Percentiles rank a stretch among this genome's conserved stretches.
Evolutionary conservation across 2,329 filamentous ascomycete species (phyloP).

Genomic region (Phialemonium atrogriseum): DNA sequence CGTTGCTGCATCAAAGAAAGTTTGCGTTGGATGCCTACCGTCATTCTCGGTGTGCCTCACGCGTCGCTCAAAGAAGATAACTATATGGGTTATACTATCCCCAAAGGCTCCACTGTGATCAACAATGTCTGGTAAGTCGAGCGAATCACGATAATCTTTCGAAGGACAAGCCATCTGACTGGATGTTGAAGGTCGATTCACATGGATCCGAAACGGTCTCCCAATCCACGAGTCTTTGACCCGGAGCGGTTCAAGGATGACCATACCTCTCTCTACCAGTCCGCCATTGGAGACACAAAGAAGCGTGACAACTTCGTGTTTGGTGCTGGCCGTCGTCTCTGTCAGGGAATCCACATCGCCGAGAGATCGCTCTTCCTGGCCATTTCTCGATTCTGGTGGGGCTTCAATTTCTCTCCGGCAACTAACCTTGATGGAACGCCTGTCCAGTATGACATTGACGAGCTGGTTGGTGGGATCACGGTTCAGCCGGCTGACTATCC

Average conservation of each 20-base stretch:
- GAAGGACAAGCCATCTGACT: background rate
- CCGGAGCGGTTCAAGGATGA: slow-evolving; percentile 24
- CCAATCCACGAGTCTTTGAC: slow-evolving; percentile 29
- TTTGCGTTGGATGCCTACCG: slow-evolving; percentile 31
- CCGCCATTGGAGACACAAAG: slow-evolving; percentile 11
- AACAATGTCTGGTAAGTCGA: slow-evolving; percentile 31
- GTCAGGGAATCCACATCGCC: slow-evolving; percentile 45
- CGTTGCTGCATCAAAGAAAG: slow-evolving; percentile 22
- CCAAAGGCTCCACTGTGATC: slow-evolving; percentile 30
- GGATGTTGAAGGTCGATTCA: slow-evolving; percentile 29
- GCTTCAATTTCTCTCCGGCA: slow-evolving; percentile 25
- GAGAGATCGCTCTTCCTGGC: slow-evolving; percentile 34
- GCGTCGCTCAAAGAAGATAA: slow-evolving; percentile 27
- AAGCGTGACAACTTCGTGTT: slow-evolving; percentile 43
- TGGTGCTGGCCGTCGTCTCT: slow-evolving; percentile 45
- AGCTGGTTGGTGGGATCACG: no score
- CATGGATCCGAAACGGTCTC: slow-evolving; percentile 29
- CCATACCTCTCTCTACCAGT: slow-evolving; percentile 7
- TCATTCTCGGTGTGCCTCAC: slow-evolving; percentile 26
- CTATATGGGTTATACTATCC: slow-evolving; percentile 33
- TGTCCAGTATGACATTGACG: no score
- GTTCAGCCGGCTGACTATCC: no score
- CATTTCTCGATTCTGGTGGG: slow-evolving; percentile 36
- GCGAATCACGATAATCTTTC: slow-evolving; percentile 6
- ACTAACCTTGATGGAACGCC: no score